Conservation (phyloP, 495 filamentous ascomycete genomes). For the Glonium stellatum region DNA sequence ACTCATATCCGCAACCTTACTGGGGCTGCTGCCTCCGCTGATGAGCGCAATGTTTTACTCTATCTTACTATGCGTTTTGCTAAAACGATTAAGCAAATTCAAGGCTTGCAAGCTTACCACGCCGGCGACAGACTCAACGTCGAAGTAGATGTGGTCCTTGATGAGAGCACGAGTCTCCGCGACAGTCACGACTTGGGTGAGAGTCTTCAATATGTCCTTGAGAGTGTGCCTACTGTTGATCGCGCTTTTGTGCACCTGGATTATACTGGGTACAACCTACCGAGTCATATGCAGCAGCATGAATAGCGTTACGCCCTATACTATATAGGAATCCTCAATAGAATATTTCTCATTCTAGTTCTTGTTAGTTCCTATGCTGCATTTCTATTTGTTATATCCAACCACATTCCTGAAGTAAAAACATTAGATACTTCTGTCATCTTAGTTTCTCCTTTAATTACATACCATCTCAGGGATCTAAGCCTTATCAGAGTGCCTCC, state of each 20-base stretch:
- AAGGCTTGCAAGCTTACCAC: conserved; percentile 82
- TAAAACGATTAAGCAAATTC: conserved; percentile 79
- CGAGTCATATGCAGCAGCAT: conserved; percentile 78
- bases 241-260: conserved; percentile 72
- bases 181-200: conserved; percentile 89
- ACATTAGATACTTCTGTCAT: too few relatives aligned
- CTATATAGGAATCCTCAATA: not conserved
- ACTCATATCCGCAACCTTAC: conserved; percentile 79
- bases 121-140: conserved; percentile 84
- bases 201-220: conserved; percentile 81
- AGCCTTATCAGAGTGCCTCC: too few relatives aligned
- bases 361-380: not conserved
- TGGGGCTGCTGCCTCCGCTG: conserved; percentile 70
- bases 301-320: conserved; percentile 19
- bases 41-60: conserved; percentile 76
- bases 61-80: conserved; percentile 95
- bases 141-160: conserved; percentile 76
- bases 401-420: too few relatives aligned
- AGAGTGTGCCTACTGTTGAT: conserved; percentile 66
- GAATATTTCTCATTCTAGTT: not conserved
- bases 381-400: too few relatives aligned
- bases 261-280: conserved; percentile 73
- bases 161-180: conserved; percentile 66
- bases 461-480: too few relatives aligned
- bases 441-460: too few relatives aligned